Conservation (phyloP, 2,329 filamentous ascomycete genomes). For the Samsoniella hepiali region DNA sequence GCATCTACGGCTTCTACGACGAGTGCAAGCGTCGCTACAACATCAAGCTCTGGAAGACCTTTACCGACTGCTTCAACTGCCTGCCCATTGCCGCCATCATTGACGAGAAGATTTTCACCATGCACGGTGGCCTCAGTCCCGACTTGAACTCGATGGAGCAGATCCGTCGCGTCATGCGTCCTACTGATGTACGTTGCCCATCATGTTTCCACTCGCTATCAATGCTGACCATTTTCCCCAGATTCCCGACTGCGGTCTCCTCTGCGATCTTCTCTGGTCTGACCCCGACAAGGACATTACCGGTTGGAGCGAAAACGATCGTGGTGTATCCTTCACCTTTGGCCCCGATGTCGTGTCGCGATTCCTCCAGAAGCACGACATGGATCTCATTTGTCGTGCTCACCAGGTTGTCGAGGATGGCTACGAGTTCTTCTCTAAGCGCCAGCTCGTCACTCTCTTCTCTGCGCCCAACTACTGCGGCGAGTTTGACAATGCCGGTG, state of each 20-base stretch:
- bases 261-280: slow-evolving; percentile 97
- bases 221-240: slow-evolving; percentile 38
- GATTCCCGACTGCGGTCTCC: slow-evolving; percentile 96
- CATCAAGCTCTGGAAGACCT: slow-evolving; percentile 99
- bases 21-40: slow-evolving; percentile 99
- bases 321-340: slow-evolving; percentile 97
- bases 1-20: slow-evolving; percentile 99
- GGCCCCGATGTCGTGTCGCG: slow-evolving; percentile 95
- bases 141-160: slow-evolving; percentile 99
- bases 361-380: slow-evolving; percentile 98
- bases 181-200: slow-evolving; percentile 79
- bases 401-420: slow-evolving; percentile 99
- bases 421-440: slow-evolving; percentile 99
- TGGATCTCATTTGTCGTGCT: slow-evolving; percentile 98
- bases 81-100: slow-evolving; percentile 97
- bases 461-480: slow-evolving; percentile 98
- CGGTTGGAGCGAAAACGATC: slow-evolving; percentile 98
- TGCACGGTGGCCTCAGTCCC: slow-evolving; percentile 96
- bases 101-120: slow-evolving; percentile 99
- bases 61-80: slow-evolving; percentile 99
- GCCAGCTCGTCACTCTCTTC: slow-evolving; percentile 95
- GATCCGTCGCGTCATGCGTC: slow-evolving; percentile 97
- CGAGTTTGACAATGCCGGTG: slow-evolving; percentile 98
- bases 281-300: slow-evolving; percentile 99
- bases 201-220: slow-evolving; percentile 20